Base-by-base conservation (phyloP, 352 stramenopile genomes). In the Phytophthora cajani region DNA sequence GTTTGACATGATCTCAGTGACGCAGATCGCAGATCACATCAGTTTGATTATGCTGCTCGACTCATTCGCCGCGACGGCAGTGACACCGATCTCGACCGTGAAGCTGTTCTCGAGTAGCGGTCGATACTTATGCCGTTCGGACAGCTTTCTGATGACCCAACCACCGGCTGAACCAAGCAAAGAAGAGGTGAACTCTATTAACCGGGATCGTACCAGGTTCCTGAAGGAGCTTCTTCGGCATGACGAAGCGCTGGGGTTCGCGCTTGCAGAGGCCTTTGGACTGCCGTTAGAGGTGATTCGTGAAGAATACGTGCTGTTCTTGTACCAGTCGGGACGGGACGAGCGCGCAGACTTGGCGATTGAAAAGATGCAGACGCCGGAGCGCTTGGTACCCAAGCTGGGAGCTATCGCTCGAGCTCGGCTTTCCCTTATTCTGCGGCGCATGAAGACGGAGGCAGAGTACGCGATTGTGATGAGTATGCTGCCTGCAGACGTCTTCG, bases 391-490 rank as follows among this genome's bases (percentile, higher is more conserved):
- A 17, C 58, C 74, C 7, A 78, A 82, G 23, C 63, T 96, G 0
- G 88, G 76, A n/a, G 64, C 87, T 3, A 91, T 96, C 54, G 88
- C 86, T 21, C 71, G 88, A 27, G 85, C 88, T 57, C 81, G 88
- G 3, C 67, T 96, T 25, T 80, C 85, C 6, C 72, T 96, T 46
- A 90, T 94, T 42, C 62, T 96, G 21, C 78, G 79, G 57, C 79
- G 88, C 47, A 96, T 96, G 88, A 91, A 92, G 58, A 70, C 77
- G 1, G 84, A 92, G 36, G 58, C 87, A 9, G 81, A 93, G 69
- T 96, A 86, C 36, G 88, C 82, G 21, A 84, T 89, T 53, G 51
- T 96, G 42, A 94, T 96, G 88, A 93, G 87, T 68, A 79, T 91
- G 56, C 40, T 96, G 40, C 88, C 85, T n/a, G 88, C 87, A 0